Evolutionary conservation across 352 stramenopile species (phyloP).

Genomic region (Thalassiosira tumida): DNA sequence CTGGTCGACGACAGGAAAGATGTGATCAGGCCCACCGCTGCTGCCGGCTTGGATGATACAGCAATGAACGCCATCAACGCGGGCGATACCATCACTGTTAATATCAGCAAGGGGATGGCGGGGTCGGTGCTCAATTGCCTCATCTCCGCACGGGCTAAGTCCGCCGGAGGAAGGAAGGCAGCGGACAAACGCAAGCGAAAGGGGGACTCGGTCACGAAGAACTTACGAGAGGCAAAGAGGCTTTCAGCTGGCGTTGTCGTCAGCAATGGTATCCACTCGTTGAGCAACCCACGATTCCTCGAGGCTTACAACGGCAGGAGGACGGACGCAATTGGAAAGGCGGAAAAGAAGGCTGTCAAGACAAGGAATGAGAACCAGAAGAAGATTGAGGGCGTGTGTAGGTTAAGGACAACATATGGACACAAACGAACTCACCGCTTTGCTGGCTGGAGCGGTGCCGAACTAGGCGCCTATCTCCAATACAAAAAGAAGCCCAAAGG

Average conservation of each 20-base stretch:
- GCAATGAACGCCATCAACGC: too few relatives aligned
- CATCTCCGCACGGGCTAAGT: neutral
- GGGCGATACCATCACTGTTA: neutral
- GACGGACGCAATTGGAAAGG: neutral
- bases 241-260: conserved; percentile 8
- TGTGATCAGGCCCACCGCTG: too few relatives aligned
- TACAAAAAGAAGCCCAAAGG: neutral
- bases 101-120: neutral
- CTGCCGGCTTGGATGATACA: too few relatives aligned
- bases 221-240: conserved; percentile 1
- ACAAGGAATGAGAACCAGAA: neutral
- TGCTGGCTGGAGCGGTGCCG: neutral
- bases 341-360: neutral
- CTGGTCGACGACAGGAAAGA: neutral
- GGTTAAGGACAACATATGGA: neutral
- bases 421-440: conserved; percentile 22
- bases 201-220: neutral
- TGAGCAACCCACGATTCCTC: conserved; percentile 1
- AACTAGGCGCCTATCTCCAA: neutral
- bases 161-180: conserved; percentile 9
- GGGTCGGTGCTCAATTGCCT: conserved; percentile 3
- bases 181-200: conserved; percentile 15
- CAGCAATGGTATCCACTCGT: neutral
- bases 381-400: neutral
- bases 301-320: neutral